phyloP scores from a whole-genome alignment of 2,329 filamentous ascomycete genomes.

The Dichotomopilus funicola region DNA sequence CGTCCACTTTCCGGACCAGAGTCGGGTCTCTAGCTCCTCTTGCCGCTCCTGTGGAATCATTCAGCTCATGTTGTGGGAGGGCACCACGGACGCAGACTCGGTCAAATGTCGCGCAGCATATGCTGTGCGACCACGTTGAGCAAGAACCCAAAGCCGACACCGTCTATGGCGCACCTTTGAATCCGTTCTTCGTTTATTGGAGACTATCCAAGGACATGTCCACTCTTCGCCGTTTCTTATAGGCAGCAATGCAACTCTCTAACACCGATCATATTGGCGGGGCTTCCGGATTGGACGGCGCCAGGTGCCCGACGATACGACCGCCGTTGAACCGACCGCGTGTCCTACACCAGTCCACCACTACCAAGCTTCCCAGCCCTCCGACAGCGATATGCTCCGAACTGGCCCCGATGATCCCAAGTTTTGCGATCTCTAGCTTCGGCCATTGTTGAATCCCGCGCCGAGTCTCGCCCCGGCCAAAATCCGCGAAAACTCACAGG shows the following conservation, averaged over 20 bases:
- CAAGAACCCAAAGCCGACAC: not conserved
- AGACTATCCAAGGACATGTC: not conserved
- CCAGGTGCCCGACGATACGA: not conserved
- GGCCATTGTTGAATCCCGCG: not conserved
- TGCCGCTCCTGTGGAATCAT: not conserved
- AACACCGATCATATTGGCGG: not conserved
- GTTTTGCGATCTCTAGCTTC: slow-evolving; percentile 4
- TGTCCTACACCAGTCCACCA: slow-evolving; percentile 1
- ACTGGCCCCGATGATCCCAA: not conserved
- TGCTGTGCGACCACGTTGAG: slow-evolving; percentile 14
- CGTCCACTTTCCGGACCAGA: too few relatives aligned
- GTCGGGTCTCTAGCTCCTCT: not conserved
- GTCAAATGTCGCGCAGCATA: slow-evolving; percentile 16
- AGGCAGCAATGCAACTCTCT: not conserved
- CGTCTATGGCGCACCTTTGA: not conserved
- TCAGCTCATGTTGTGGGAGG: not conserved
- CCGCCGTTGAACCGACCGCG: not conserved
- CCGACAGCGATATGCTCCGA: slow-evolving; percentile 7
- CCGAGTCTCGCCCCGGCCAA: slow-evolving; percentile 2
- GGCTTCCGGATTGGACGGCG: not conserved
- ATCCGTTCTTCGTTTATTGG: not conserved
- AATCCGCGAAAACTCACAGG: slow-evolving; percentile 12
- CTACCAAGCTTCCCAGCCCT: slow-evolving; percentile 6
- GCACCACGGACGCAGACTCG: not conserved
- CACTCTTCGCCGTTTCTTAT: not conserved